Conservation (phyloP, 305 asterid species). For the Fraxinus platypoda region DNA sequence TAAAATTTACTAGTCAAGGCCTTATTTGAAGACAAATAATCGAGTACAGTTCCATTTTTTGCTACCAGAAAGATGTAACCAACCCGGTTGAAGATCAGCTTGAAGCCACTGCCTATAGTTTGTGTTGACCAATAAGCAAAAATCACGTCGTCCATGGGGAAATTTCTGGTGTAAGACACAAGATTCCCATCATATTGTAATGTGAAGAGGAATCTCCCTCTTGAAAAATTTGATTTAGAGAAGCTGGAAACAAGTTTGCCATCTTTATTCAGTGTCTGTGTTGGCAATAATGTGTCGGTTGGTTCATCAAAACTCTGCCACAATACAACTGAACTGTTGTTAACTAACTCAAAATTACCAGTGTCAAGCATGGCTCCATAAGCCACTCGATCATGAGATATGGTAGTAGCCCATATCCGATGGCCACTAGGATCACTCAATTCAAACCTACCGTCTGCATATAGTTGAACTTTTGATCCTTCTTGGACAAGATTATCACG, state of each 20-base stretch:
- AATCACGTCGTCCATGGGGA: conserved; percentile 13
- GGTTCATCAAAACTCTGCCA: conserved; percentile 43
- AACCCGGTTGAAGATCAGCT: conserved; percentile 31
- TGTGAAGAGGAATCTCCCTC: conserved; percentile 29
- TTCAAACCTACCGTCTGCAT: conserved; percentile 26
- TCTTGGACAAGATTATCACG: conserved; percentile 23
- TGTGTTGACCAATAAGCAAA: conserved; percentile 25
- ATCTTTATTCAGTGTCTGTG: conserved; percentile 25
- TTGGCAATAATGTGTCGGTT: conserved; percentile 36
- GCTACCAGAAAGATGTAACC: conserved; percentile 29
- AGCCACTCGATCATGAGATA: conserved; percentile 15
- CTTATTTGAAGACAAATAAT: not conserved
- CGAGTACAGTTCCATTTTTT: conserved; percentile 15
- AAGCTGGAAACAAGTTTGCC: conserved; percentile 27
- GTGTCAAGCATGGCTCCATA: conserved; percentile 46
- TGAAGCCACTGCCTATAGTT: conserved; percentile 24
- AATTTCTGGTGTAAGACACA: conserved; percentile 25
- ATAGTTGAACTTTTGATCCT: conserved; percentile 33
- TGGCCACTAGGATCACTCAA: conserved; percentile 28
- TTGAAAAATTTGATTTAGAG: conserved; percentile 25
- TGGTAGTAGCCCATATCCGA: conserved; percentile 27
- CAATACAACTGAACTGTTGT: conserved; percentile 14
- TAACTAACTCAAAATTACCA: conserved; percentile 37
- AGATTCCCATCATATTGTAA: conserved; percentile 41
- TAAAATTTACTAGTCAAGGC: conserved; percentile 8